Evolutionary conservation across 2,329 filamentous ascomycete genomes (phyloP), one percentile per base, ranked within the genome.

Genomic region (Aspergillus brasiliensis): DNA sequence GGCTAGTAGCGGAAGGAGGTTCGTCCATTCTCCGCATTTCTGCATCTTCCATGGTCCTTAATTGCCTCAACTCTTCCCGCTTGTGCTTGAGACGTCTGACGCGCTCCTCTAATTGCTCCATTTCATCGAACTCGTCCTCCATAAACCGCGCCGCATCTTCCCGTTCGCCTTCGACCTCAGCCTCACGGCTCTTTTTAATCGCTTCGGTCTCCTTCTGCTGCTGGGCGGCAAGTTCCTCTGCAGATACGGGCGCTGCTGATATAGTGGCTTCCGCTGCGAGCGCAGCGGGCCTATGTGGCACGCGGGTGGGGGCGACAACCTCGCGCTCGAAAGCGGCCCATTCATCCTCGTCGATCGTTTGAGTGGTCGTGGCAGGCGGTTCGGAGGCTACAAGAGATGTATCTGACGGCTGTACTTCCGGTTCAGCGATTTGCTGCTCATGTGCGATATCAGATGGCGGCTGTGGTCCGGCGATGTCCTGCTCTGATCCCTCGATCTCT

Each of bases 261-360:
- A 92, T 91, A 2, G 87, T 85, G 6, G 85, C 87, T 59, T 84
- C 68, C 1, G 75, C 69, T 5, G 71, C 62, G 53, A 77, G 58
- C 3, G 73, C 72, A 40, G 72, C 68, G 21, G 71, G 70, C 21
- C 68, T 63, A 46, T 75, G 69, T 15, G 67, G 69, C 46, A 64
- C 62, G 58, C 74, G 74, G 8, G 76, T 75, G 52, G 77, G 74
- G 42, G 73, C 78, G 7, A 87, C 89, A 57, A 96, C 87, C 56
- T 96, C 91, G 2, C 90, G 90, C 73, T 97, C 89, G 71, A 96
- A 96, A 8, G 91, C 91, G 2, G 91, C 89, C 90, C 91, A 95
- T 75, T 95, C 91, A 56, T 88, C 86, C 70, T 96, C 91, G 71
- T 93, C 87, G 8, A 91, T 77, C 4, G 56, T 28, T 51, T 71